phyloP scores from a whole-genome alignment of 2,329 filamentous ascomycete genomes.

The Knufia fluminis region DNA sequence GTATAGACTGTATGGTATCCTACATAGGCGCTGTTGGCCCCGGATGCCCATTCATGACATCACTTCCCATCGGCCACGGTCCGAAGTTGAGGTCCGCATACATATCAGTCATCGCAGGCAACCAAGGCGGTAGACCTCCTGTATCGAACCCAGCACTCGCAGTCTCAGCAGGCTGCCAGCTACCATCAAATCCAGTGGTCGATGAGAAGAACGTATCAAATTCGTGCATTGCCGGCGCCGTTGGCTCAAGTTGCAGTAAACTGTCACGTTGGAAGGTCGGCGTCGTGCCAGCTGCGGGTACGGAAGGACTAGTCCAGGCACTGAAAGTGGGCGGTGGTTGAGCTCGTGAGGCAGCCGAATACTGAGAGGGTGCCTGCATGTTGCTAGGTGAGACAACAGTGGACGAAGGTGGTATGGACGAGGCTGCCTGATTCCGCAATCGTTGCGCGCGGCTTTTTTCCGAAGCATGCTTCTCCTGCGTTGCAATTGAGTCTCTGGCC shows the following conservation, averaged over 20 bases:
- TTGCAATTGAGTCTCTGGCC: constrained; percentile 8
- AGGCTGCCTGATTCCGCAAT: not conserved
- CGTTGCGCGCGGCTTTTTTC: constrained; percentile 9
- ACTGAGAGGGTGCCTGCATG: not conserved
- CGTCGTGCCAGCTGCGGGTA: not conserved
- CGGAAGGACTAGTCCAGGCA: constrained; percentile 4
- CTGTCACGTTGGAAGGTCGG: not conserved
- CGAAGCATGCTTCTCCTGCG: constrained; percentile 8
- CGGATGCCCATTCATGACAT: constrained; percentile 5
- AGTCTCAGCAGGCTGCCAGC: constrained; percentile 11
- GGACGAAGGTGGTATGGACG: not conserved
- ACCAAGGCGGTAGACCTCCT: constrained; percentile 9
- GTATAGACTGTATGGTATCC: not conserved
- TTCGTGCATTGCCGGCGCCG: constrained; percentile 7
- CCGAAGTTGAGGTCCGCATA: constrained; percentile 8
- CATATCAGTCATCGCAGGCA: constrained; percentile 10
- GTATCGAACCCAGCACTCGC: constrained; percentile 8
- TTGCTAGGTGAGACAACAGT: not conserved
- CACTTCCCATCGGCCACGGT: constrained; percentile 7
- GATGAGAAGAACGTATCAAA: constrained; percentile 10
- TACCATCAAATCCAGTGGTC: constrained; percentile 9
- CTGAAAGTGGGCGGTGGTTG: not conserved
- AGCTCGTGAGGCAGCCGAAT: not conserved
- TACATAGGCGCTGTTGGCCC: too few species aligned
- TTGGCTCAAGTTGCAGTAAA: constrained; percentile 6